Evolutionary conservation across 2,329 filamentous ascomycete genomes (phyloP), one percentile per base, ranked within the genome.

Genomic region (Monilinia polystroma): DNA sequence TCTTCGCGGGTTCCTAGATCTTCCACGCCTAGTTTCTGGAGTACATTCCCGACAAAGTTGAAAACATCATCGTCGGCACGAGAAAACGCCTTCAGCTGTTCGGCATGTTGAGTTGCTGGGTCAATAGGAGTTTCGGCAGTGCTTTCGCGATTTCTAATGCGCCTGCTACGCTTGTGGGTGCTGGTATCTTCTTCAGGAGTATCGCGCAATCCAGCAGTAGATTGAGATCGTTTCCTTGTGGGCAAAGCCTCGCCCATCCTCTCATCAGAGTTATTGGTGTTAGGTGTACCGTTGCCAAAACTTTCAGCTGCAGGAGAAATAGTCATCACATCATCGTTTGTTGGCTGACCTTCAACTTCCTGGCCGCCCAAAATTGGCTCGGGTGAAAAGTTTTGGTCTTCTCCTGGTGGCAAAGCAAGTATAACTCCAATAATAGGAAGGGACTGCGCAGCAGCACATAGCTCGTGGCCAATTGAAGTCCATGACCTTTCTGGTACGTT

Each of bases 121-220:
- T 87, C 85, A 18, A 83, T 75, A 3, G 52, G 76, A 47, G 85
- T 85, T 4, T 76, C 78, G 12, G 78, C 76, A 14, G 83, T 74
- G 23, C 82, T 84, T 54, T 89, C 87, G 64, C 87, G 81, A 23
- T 86, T 83, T 56, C 87, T 82, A 41, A 87, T 87, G 60, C 88
- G 80, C 73, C 90, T 90, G 76, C 87, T 89, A 66, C 87, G 80
- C 73, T 88, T 89, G 64, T 85, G 83, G 14, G 84, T 81, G 2
- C 79, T 79, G 32, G 80, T 81, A 45, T 89, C 86, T 63, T 89
- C 86, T 10, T 87, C 85, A 0, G 74, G 79, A 0, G 77, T 80
- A 3, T 88, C 86, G 0, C 80, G 80, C 20, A 89, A 76, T 3
- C 86, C 86, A 5, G 87, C 87, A 41, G 79, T 77, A 14, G 87